Evolutionary conservation across 1,139 yeast species (phyloP).

Genomic region (Komagataea norvegica): DNA sequence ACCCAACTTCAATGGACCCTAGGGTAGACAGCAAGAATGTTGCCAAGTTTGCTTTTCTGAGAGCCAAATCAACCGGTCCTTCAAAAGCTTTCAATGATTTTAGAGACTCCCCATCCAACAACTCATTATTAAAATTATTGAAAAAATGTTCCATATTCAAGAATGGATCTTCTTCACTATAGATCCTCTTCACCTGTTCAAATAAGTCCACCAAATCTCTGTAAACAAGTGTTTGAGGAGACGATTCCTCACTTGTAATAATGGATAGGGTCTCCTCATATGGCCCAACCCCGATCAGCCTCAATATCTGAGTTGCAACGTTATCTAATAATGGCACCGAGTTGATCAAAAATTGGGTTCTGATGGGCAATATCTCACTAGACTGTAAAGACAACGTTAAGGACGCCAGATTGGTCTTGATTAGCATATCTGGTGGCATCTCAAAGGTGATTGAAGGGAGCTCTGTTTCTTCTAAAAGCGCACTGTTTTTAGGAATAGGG

Average conservation of each 20-base stretch:
- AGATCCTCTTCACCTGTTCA: constrained; percentile 63
- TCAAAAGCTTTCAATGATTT: constrained; percentile 20
- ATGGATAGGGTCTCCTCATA: constrained; percentile 69
- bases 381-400: constrained; percentile 54
- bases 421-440: constrained; percentile 28
- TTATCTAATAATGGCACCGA: constrained; percentile 72
- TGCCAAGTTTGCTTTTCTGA: constrained; percentile 81
- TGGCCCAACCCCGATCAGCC: constrained; percentile 64
- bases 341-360: constrained; percentile 57
- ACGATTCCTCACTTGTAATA: constrained; percentile 68
- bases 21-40: constrained; percentile 82
- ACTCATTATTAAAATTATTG: constrained; percentile 5
- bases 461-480: constrained; percentile 28
- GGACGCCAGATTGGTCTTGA: constrained; percentile 54
- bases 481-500: constrained; percentile 37
- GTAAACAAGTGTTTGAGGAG: constrained; percentile 59
- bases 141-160: constrained; percentile 49
- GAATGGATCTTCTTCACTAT: constrained; percentile 63
- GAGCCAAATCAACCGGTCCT: constrained; percentile 44
- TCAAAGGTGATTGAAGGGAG: constrained; percentile 15
- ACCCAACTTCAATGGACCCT: constrained; percentile 83
- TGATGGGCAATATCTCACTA: constrained; percentile 51
- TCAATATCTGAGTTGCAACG: constrained; percentile 65
- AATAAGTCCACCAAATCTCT: constrained; percentile 68
- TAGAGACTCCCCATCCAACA: constrained; percentile 6